phyloP scores from a whole-genome alignment of 1,284 basidiomycete species.

The Chalciporus sp. region DNA sequence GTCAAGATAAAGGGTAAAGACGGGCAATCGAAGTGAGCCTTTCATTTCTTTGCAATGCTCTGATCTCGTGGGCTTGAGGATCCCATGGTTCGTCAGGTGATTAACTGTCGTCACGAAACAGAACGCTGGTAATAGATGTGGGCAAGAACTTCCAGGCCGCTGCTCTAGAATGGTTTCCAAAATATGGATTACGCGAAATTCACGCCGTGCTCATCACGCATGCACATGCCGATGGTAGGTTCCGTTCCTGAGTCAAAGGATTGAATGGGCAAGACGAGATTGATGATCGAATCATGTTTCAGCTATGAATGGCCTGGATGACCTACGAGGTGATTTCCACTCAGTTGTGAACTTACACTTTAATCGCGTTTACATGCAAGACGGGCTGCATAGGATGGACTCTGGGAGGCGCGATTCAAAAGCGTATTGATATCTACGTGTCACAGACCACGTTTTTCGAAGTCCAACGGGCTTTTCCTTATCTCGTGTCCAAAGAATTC shows the following conservation, averaged over 20 bases:
- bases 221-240: constrained; percentile 74
- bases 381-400: constrained; percentile 65
- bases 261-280: neutral
- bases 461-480: constrained; percentile 73
- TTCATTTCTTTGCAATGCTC: neutral
- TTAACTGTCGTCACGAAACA: constrained; percentile 28
- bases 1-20: constrained; percentile 55
- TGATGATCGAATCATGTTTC: constrained; percentile 10
- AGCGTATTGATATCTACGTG: constrained; percentile 72
- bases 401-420: constrained; percentile 63
- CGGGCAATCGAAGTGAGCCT: constrained; percentile 54
- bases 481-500: constrained; percentile 72
- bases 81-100: neutral
- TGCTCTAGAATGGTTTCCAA: constrained; percentile 81
- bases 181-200: constrained; percentile 69
- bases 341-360: neutral
- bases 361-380: constrained; percentile 4
- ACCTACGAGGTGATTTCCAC: constrained; percentile 62
- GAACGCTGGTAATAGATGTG: constrained; percentile 77
- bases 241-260: neutral
- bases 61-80: neutral
- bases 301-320: constrained; percentile 86
- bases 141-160: constrained; percentile 81
- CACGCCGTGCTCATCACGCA: constrained; percentile 82
- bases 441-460: constrained; percentile 65